phyloP scores from a whole-genome alignment of 1,284 basidiomycete genomes.

The Irpex sp. region DNA sequence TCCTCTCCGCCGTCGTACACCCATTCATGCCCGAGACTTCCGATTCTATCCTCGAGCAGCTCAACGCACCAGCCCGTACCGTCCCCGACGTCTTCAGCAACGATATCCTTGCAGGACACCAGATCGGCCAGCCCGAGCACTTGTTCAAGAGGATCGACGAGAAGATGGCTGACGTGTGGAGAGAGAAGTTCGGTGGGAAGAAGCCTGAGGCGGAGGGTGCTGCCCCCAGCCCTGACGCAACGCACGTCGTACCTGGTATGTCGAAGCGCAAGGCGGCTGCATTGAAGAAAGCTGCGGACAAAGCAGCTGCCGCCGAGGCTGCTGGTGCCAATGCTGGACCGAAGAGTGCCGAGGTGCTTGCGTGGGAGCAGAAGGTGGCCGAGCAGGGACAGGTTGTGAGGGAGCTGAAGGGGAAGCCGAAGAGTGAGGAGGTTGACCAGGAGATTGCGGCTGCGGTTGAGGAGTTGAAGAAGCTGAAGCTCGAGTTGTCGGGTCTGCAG shows the following conservation, averaged over 20 bases:
- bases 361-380: slow-evolving; percentile 67
- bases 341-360: slow-evolving; percentile 62
- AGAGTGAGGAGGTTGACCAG: slow-evolving; percentile 57
- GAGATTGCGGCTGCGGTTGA: slow-evolving; percentile 43
- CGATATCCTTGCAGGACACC: slow-evolving; percentile 88
- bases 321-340: slow-evolving; percentile 43
- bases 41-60: slow-evolving; percentile 79
- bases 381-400: slow-evolving; percentile 75
- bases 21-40: slow-evolving; percentile 97
- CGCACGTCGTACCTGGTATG: slow-evolving; percentile 36
- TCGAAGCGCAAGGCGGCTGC: slow-evolving; percentile 54
- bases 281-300: slow-evolving; percentile 33
- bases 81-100: slow-evolving; percentile 68
- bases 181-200: slow-evolving; percentile 64
- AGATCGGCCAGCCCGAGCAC: slow-evolving; percentile 83
- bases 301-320: slow-evolving; percentile 20
- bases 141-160: slow-evolving; percentile 95
- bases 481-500: slow-evolving; percentile 50
- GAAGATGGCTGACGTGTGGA: slow-evolving; percentile 84
- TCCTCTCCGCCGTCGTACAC: slow-evolving; percentile 81
- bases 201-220: slow-evolving; percentile 28
- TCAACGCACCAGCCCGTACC: slow-evolving; percentile 85
- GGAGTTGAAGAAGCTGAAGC: slow-evolving; percentile 55
- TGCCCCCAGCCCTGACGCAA: slow-evolving; percentile 35
- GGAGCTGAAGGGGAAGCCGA: slow-evolving; percentile 61